phyloP scores from a whole-genome alignment of 2,329 filamentous ascomycete species.

The Truncatella angustata region DNA sequence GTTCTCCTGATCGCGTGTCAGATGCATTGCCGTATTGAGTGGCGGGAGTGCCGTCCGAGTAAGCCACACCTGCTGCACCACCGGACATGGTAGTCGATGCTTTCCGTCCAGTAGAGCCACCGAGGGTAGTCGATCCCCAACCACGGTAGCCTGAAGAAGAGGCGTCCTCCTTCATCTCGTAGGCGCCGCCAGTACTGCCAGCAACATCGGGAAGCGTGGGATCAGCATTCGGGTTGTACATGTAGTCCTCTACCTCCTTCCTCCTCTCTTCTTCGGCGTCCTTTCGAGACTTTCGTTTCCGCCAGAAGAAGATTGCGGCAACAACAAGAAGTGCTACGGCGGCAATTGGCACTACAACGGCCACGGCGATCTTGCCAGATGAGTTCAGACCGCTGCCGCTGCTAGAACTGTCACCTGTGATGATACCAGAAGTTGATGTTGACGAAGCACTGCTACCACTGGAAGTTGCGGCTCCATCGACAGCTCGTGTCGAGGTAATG shows the following conservation, averaged over 20 bases:
- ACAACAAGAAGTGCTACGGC: conserved; percentile 80
- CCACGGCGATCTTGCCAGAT: conserved; percentile 74
- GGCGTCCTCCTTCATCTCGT: conserved; percentile 80
- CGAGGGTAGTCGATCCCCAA: conserved; percentile 79
- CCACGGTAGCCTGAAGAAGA: conserved; percentile 80
- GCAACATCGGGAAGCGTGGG: conserved; percentile 65
- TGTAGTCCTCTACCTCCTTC: conserved; percentile 96
- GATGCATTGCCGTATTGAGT: conserved; percentile 59
- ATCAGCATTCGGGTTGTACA: conserved; percentile 96
- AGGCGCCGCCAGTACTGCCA: conserved; percentile 44
- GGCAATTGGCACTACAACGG: conserved; percentile 89
- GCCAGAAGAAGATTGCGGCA: conserved; percentile 79
- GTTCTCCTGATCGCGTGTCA: conserved; percentile 69
- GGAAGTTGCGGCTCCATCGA: conserved; percentile 11
- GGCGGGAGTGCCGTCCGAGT: conserved; percentile 74
- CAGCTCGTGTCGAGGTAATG: conserved; percentile 18
- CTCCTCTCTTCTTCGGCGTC: conserved; percentile 82
- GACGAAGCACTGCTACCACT: conserved; percentile 13
- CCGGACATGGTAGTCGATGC: conserved; percentile 87
- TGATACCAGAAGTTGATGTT: conserved; percentile 17
- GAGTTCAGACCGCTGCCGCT: conserved; percentile 21
- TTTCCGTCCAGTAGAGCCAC: conserved; percentile 72
- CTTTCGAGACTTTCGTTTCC: conserved; percentile 82
- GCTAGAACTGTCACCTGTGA: conserved; percentile 11
- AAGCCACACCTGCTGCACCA: conserved; percentile 60